phyloP scores from a whole-genome alignment of 345 rosid species.

The Populus deltoides region DNA sequence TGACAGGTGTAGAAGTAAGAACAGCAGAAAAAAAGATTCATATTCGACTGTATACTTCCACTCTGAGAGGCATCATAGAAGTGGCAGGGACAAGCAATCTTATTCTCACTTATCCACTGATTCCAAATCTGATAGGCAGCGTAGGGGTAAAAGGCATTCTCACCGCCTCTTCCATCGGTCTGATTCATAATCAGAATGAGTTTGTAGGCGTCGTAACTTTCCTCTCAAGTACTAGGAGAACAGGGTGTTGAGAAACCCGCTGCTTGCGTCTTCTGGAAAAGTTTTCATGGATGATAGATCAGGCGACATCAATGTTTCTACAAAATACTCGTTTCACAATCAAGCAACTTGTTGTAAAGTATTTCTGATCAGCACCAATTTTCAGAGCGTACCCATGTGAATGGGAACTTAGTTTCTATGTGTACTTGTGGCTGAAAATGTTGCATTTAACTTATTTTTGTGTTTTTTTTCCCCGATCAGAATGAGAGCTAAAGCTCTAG shows the following conservation, averaged over 20 bases:
- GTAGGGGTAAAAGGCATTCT: constrained; percentile 3
- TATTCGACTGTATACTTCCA: constrained; percentile 21
- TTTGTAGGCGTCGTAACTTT: not conserved
- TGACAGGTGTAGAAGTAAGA: constrained; percentile 19
- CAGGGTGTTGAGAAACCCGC: not conserved
- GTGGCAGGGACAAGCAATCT: constrained; percentile 28
- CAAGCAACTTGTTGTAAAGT: not conserved
- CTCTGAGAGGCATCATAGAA: constrained; percentile 25
- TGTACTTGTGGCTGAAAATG: too few relatives aligned
- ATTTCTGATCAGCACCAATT: not conserved
- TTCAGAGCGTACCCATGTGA: too few relatives aligned
- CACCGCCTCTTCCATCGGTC: not conserved
- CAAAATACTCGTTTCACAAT: too few relatives aligned
- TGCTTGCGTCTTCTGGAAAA: not conserved
- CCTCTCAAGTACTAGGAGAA: not conserved
- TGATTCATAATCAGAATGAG: not conserved
- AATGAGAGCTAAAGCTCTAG: too few relatives aligned
- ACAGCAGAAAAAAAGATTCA: constrained; percentile 16
- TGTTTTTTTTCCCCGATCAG: too few relatives aligned
- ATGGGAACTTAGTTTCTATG: too few relatives aligned
- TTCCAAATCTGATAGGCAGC: constrained; percentile 16
- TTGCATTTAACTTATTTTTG: too few relatives aligned
- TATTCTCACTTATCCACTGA: constrained; percentile 17
- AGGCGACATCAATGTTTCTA: not conserved
- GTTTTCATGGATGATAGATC: not conserved